Base-by-base conservation (phyloP, 768 basidiomycete genomes). In the Macrocybe gigantea region DNA sequence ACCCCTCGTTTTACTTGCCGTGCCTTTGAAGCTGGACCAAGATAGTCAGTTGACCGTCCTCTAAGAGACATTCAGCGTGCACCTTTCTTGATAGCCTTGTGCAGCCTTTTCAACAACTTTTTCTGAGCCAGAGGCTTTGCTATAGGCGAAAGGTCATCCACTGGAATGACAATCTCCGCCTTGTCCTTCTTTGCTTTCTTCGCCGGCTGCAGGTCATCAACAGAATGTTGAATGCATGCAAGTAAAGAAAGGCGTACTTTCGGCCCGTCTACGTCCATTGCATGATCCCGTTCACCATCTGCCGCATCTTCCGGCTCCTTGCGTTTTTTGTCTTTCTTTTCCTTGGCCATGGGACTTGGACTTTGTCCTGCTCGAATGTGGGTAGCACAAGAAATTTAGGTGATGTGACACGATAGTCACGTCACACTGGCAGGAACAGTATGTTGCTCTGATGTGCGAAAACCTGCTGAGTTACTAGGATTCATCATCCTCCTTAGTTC, bases 1-100 rank as follows among this genome's bases (percentile, higher is more conserved):
- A 99, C 95, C 36, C 96, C 96, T 39, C 96, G 82, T 72, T 96
- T 97, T 32, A 98, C 86, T 66, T 96, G 93, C 50, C 95, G 82
- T 36, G 83, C 83, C 65, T 95, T 96, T 22, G 94, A 93, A 12
- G 96, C 93, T 95, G 58, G 29, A 41, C 38, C 14, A 14, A 39
- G 38, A 30, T 38, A 30, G 42, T 44, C 1, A 41, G 29, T 14
- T 11, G 15, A 34, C 31, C 33, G 33, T n/a, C 45, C 33, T 31
- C 32, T 33, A 10, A 10, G 35, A 14, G n/a, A 33, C 15, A 55
- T 14, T 34, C 7, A 15, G 30, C 22, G 31, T 65, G 40, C 37
- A 85, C 93, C 93, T 70, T 87, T 91, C 73, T 93, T 96, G 55
- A 97, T 87, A 6, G 88, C 86, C 67, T 93, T 94, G 73, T 97